These are phyloP conservation scores for Saccharomyces hybrid DNA, from an alignment of 1,139 yeast genomes.

Conservation along the genomic window DNA sequence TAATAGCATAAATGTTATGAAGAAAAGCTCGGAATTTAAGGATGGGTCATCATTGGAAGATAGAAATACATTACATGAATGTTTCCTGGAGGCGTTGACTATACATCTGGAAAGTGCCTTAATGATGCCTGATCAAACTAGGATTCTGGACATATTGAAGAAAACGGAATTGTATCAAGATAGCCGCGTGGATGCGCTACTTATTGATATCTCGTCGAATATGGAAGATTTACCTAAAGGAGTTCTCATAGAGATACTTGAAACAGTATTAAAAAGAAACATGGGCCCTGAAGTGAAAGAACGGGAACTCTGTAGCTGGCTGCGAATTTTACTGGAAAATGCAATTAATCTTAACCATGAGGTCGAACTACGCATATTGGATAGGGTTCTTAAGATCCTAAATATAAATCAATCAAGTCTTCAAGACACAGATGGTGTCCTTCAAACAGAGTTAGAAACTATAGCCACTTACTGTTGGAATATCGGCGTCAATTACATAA, in stretches of 20 bases:
- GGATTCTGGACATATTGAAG: constrained; percentile 3
- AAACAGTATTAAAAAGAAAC: constrained; percentile 5
- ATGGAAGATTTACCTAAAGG: constrained; percentile 3
- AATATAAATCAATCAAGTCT: constrained; percentile 1
- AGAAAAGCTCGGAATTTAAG: neutral
- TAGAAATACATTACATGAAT: neutral
- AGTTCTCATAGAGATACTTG: constrained; percentile 3
- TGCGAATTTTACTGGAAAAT: constrained; percentile 5
- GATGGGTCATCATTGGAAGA: constrained; percentile 3
- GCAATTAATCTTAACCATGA: neutral
- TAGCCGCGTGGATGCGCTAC: constrained; percentile 1
- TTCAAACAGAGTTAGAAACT: constrained; percentile 15
- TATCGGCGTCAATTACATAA: constrained; percentile 19
- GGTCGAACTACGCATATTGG: neutral
- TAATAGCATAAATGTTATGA: neutral
- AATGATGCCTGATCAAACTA: neutral
- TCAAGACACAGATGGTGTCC: neutral
- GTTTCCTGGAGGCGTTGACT: neutral
- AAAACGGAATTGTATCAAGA: neutral
- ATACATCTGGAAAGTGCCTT: constrained; percentile 4
- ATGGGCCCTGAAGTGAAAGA: constrained; percentile 2
- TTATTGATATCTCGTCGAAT: constrained; percentile 4
- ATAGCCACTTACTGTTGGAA: constrained; percentile 24
- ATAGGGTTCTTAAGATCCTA: neutral
- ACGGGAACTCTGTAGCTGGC: constrained; percentile 8